Percentiles rank a stretch among this genome's conserved stretches.
phyloP scores from a whole-genome alignment of 1,284 basidiomycete species.

The Golubevia pallescens region DNA sequence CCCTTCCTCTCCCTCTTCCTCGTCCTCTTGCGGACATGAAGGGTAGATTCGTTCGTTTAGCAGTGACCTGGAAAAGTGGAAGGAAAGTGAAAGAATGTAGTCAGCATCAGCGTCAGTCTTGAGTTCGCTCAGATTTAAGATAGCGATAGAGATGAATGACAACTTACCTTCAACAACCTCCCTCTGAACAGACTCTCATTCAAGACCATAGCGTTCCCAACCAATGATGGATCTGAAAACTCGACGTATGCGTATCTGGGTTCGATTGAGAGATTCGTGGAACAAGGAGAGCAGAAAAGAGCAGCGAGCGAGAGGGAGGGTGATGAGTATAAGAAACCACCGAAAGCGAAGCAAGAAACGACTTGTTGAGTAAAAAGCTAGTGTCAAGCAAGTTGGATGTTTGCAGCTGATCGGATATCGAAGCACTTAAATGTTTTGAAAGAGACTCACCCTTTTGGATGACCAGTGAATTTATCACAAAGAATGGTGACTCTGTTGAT shows the following conservation, averaged over 20 bases:
- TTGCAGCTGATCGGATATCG: background rate
- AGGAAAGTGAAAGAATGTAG: background rate
- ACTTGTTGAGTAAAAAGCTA: no score
- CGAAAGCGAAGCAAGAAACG: no score
- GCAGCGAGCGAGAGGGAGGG: no score
- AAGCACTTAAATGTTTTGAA: background rate
- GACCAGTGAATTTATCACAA: constrained; percentile 99
- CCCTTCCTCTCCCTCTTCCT: constrained; percentile 51
- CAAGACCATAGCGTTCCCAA: constrained; percentile 90
- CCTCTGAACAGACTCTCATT: constrained; percentile 95
- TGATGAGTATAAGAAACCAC: no score
- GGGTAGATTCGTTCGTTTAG: constrained; percentile 62
- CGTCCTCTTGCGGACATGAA: constrained; percentile 46
- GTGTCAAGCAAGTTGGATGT: background rate
- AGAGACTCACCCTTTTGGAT: constrained; percentile 87
- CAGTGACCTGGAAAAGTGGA: constrained; percentile 30
- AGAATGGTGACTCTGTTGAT: constrained; percentile 99
- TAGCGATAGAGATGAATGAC: no score
- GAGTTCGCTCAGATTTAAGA: no score
- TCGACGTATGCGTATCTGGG: constrained; percentile 98
- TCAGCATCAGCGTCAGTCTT: no score
- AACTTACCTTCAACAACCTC: constrained; percentile 82
- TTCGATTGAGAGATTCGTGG: no score
- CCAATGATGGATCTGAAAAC: constrained; percentile 91
- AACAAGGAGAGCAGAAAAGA: no score